A percentile compares a stretch with the other conserved stretches of the same genome.
Evolutionary conservation across 1,284 basidiomycete genomes (phyloP).

Genomic region (Peniophora sp.): DNA sequence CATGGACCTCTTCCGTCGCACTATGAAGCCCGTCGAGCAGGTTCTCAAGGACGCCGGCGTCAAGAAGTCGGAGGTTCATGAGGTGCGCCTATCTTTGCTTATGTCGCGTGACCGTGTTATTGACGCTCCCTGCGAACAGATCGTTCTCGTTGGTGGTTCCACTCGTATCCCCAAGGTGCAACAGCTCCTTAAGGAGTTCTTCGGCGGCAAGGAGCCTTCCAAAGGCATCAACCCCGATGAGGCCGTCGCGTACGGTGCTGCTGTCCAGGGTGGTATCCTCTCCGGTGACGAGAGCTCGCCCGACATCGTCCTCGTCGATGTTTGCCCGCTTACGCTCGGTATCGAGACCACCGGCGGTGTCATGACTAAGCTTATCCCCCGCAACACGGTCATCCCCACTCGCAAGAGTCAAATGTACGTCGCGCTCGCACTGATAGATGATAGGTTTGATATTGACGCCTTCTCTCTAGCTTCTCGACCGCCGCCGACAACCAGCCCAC

Average conservation of each 20-base stretch:
- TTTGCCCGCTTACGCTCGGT: conserved; percentile 90
- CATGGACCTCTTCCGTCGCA: conserved; percentile 98
- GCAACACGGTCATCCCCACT: conserved; percentile 97
- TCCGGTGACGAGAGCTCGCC: conserved; percentile 78
- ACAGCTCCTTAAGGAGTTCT: conserved; percentile 92
- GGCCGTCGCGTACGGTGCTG: conserved; percentile 71
- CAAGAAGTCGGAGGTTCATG: conserved; percentile 96
- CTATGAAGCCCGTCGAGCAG: conserved; percentile 98
- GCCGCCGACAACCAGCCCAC: conserved; percentile 93
- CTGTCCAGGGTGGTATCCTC: conserved; percentile 82
- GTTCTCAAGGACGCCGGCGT: conserved; percentile 96
- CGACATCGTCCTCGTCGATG: conserved; percentile 92
- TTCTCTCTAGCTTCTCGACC: conserved; percentile 75
- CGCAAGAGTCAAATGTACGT: conserved; percentile 90
- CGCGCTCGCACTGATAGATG: background rate
- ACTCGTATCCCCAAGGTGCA: conserved; percentile 99
- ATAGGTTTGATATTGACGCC: conserved; percentile 3
- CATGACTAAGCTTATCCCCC: conserved; percentile 93
- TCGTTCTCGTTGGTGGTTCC: conserved; percentile 92
- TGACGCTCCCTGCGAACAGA: conserved; percentile 24
- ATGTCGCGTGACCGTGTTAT: too few relatives aligned
- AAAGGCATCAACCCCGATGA: conserved; percentile 87
- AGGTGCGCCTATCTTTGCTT: conserved; percentile 39
- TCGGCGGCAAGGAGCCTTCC: conserved; percentile 80
- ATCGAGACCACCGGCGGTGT: conserved; percentile 99